Conservation (phyloP, 306 rosid species). For the Castanea sativa region DNA sequence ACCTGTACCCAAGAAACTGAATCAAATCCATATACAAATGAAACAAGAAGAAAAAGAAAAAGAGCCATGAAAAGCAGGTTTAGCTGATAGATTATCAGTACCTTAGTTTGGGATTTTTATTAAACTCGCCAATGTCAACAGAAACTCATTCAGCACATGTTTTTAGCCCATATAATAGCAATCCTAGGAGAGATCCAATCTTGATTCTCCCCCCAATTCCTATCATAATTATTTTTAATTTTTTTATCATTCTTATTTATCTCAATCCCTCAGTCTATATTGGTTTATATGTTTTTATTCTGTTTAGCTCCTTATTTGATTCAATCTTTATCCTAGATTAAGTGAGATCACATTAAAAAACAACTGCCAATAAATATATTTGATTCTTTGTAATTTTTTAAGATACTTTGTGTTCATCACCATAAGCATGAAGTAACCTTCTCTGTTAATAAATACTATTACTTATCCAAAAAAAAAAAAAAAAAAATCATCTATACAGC, state of each 20-base stretch:
- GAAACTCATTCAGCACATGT: not conserved
- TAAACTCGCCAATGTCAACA: not conserved
- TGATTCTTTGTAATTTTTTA: too few species aligned
- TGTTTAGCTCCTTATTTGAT: not conserved
- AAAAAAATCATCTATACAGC: too few species aligned
- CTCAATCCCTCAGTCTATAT: not conserved
- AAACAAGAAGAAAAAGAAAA: not conserved
- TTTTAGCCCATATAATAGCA: not conserved
- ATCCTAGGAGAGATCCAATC: not conserved
- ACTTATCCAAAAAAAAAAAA: too few species aligned
- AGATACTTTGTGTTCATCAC: too few species aligned
- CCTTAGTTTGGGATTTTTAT: not conserved
- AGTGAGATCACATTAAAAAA: too few species aligned
- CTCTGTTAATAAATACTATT: too few species aligned
- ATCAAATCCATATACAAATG: not conserved
- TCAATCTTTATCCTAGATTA: not conserved
- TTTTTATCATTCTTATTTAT: too few species aligned
- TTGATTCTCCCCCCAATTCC: not conserved
- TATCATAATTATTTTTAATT: too few species aligned
- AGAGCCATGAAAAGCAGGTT: not conserved
- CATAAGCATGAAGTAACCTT: too few species aligned
- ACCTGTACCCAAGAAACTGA: slow-evolving; percentile 39
- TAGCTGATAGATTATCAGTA: not conserved
- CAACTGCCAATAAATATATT: too few species aligned
- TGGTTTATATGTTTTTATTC: not conserved